A percentile compares a stretch with the other conserved stretches of the same genome.
phyloP scores from a whole-genome alignment of 1,284 basidiomycete species.

The Trichosporon sp. region DNA sequence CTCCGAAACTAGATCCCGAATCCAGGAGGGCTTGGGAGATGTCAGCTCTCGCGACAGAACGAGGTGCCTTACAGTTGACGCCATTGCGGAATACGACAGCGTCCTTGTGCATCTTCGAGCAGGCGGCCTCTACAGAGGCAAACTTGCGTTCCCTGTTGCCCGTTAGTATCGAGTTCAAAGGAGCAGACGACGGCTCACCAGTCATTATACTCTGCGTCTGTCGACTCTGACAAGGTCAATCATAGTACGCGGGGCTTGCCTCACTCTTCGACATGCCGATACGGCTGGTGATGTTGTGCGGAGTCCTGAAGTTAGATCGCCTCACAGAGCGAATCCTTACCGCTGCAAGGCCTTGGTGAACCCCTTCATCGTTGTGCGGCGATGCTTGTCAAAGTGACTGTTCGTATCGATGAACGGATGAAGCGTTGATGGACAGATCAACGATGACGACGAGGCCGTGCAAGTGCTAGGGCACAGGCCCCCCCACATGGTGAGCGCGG shows the following conservation, averaged over 20 bases:
- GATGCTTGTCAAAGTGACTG: not conserved
- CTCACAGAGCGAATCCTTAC: constrained; percentile 48
- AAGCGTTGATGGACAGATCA: not conserved
- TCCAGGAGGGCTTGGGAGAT: constrained; percentile 65
- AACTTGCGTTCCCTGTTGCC: constrained; percentile 61
- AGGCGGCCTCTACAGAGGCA: constrained; percentile 66
- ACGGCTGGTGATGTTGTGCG: constrained; percentile 75
- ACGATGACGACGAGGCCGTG: not conserved
- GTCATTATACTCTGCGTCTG: constrained; percentile 70
- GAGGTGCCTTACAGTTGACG: constrained; percentile 58
- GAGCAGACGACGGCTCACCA: constrained; percentile 26
- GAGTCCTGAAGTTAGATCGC: constrained; percentile 55
- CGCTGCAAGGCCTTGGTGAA: constrained; percentile 69
- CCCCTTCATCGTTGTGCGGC: constrained; percentile 61
- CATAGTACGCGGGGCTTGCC: constrained; percentile 29
- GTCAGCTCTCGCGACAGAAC: constrained; percentile 4
- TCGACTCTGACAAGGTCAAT: constrained; percentile 57
- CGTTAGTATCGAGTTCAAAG: constrained; percentile 8
- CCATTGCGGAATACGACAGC: constrained; percentile 79
- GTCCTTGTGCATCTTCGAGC: constrained; percentile 88
- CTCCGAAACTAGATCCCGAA: constrained; percentile 67
- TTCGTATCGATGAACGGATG: too few relatives aligned
- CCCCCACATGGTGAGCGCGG: not conserved
- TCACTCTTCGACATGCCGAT: constrained; percentile 87
- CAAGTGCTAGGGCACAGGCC: not conserved